These are phyloP conservation scores for Ophiostoma sp. DNA, from an alignment of 2,329 filamentous ascomycete genomes.

Conservation along the genomic window DNA sequence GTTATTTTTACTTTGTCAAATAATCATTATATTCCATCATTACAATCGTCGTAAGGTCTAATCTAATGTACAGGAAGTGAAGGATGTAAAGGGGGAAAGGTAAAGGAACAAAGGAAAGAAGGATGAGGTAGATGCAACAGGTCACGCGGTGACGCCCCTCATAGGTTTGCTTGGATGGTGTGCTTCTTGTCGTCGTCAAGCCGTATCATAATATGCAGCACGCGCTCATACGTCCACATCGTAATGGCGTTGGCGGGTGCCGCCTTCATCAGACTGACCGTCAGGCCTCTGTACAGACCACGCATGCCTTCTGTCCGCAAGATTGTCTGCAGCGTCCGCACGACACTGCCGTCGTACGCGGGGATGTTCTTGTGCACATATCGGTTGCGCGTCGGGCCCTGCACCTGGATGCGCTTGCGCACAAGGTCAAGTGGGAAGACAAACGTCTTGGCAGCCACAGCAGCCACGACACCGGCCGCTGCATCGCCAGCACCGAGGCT, in stretches of 20 bases:
- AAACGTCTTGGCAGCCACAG: conserved; percentile 78
- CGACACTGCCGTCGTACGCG: conserved; percentile 68
- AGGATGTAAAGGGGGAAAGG: neutral
- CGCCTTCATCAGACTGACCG: conserved; percentile 87
- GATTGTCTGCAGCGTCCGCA: conserved; percentile 67
- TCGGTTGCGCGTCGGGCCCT: conserved; percentile 76
- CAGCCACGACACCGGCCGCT: conserved; percentile 75
- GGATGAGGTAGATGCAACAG: neutral
- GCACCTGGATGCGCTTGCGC: conserved; percentile 89
- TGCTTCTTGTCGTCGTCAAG: neutral
- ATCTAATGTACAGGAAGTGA: neutral
- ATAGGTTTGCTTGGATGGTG: neutral
- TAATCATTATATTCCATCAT: conserved; percentile 19
- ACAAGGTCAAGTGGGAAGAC: conserved; percentile 94
- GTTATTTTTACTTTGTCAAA: conserved; percentile 12
- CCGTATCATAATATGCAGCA: conserved; percentile 59
- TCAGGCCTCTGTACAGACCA: conserved; percentile 84
- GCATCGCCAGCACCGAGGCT: conserved; percentile 69
- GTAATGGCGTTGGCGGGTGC: conserved; percentile 91
- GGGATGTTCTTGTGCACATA: conserved; percentile 91
- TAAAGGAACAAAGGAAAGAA: neutral
- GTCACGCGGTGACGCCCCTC: neutral
- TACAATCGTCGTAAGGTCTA: conserved; percentile 1
- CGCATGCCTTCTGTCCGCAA: conserved; percentile 70
- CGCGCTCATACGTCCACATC: conserved; percentile 90